Evolutionary conservation across 139 green algal genomes (phyloP).

Genomic region (Diplosphaera chodatii): DNA sequence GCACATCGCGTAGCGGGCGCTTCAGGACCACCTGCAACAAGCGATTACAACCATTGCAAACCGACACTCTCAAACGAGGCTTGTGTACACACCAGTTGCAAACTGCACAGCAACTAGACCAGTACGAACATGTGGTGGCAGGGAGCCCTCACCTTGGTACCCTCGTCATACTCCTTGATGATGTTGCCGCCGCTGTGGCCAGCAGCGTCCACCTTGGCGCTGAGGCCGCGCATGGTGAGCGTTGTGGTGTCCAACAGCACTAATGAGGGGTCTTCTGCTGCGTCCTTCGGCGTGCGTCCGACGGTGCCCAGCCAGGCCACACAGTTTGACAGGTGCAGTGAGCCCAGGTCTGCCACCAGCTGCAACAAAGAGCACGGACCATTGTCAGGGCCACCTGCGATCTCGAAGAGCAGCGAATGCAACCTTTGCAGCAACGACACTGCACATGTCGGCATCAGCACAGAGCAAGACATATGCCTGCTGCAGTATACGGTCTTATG

Average conservation of each 20-base stretch:
- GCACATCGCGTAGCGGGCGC: constrained; percentile 34
- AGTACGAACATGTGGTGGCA: no score
- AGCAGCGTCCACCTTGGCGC: constrained; percentile 22
- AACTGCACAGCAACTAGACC: no score
- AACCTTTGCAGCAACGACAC: no score
- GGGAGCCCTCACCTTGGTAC: constrained; percentile 23
- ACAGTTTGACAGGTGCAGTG: constrained; percentile 47
- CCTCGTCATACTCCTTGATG: constrained; percentile 43
- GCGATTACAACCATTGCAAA: no score
- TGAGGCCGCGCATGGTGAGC: constrained; percentile 41
- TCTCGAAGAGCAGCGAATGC: no score
- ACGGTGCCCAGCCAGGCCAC: constrained; percentile 44
- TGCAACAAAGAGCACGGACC: no score
- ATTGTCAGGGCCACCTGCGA: no score
- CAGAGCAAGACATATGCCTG: no score
- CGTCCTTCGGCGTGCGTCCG: constrained; percentile 6
- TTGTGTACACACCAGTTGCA: no score
- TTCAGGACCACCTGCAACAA: constrained; percentile 13
- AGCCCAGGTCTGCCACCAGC: constrained; percentile 73
- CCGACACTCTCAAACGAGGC: no score
- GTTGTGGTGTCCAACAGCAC: constrained; percentile 30
- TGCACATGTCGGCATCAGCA: no score
- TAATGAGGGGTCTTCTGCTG: constrained; percentile 35
- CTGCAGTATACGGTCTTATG: no score
- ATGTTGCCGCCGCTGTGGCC: constrained; percentile 49